phyloP scores from a whole-genome alignment of 2,329 filamentous ascomycete genomes.

The Cladosporium phlei region DNA sequence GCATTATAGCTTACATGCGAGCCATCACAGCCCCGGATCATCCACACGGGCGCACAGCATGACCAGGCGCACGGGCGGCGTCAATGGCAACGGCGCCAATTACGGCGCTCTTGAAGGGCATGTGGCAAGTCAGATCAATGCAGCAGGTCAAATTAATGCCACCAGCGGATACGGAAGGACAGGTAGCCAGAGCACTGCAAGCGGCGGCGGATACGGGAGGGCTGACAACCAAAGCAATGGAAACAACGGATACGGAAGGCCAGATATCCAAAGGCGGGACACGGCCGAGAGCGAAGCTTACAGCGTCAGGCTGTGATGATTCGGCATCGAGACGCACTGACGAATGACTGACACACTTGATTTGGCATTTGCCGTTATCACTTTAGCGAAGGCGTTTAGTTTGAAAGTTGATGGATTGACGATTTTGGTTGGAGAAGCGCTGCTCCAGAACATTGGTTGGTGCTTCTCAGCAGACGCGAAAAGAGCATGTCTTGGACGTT shows the following conservation, averaged over 20 bases:
- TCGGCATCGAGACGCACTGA: background rate
- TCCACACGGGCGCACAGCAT: constrained; percentile 9
- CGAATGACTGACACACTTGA: background rate
- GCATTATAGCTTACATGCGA: constrained; percentile 11
- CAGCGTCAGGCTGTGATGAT: constrained; percentile 2
- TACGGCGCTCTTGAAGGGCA: constrained; percentile 3
- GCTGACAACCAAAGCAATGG: too few species aligned
- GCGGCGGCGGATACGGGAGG: too few species aligned
- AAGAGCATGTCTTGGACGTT: too few species aligned
- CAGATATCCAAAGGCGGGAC: background rate
- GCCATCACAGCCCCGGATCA: background rate
- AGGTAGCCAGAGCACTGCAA: background rate
- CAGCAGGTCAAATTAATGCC: too few species aligned
- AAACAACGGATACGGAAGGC: too few species aligned
- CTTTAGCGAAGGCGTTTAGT: constrained; percentile 1
- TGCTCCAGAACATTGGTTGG: too few species aligned
- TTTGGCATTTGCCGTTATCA: background rate
- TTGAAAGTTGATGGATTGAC: background rate
- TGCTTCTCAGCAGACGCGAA: too few species aligned
- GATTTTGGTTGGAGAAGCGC: background rate
- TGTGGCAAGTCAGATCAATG: constrained; percentile 7
- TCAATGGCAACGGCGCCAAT: background rate
- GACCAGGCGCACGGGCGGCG: background rate
- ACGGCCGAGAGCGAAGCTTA: background rate
- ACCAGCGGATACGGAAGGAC: too few species aligned